Conservation (phyloP, 441 rosid genomes). For the Populus hybrid region DNA sequence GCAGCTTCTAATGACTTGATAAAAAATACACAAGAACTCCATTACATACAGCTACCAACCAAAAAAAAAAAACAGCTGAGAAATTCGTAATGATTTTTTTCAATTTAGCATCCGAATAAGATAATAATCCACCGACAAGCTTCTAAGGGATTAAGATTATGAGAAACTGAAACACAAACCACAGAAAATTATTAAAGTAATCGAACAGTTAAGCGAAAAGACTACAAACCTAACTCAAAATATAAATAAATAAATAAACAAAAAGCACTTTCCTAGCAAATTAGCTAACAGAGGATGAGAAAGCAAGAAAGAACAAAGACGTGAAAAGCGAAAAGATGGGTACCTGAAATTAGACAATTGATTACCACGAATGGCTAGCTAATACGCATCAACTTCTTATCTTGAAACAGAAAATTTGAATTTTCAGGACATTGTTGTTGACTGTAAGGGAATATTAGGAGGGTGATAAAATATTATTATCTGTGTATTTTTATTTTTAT, state of each 20-base stretch:
- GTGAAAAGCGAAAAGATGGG: not conserved
- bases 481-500: too few species aligned
- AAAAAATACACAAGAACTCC: not conserved
- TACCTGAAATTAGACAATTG: slow-evolving; percentile 13
- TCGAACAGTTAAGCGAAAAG: slow-evolving; percentile 8
- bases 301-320: not conserved
- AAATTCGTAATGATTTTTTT: not conserved
- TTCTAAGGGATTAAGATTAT: too few species aligned
- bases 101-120: not conserved
- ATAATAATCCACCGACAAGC: not conserved
- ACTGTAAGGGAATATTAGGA: not conserved
- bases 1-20: not conserved
- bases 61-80: slow-evolving; percentile 1
- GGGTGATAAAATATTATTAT: too few species aligned
- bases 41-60: not conserved
- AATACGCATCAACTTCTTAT: not conserved
- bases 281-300: not conserved
- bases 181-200: not conserved
- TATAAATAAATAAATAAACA: not conserved
- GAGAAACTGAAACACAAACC: not conserved
- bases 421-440: not conserved
- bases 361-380: not conserved
- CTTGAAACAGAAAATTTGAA: not conserved
- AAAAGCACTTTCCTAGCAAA: not conserved
- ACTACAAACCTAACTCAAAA: slow-evolving; percentile 16